Base-by-base conservation (phyloP, 352 stramenopile species). In the Phytophthora ohioensis region DNA sequence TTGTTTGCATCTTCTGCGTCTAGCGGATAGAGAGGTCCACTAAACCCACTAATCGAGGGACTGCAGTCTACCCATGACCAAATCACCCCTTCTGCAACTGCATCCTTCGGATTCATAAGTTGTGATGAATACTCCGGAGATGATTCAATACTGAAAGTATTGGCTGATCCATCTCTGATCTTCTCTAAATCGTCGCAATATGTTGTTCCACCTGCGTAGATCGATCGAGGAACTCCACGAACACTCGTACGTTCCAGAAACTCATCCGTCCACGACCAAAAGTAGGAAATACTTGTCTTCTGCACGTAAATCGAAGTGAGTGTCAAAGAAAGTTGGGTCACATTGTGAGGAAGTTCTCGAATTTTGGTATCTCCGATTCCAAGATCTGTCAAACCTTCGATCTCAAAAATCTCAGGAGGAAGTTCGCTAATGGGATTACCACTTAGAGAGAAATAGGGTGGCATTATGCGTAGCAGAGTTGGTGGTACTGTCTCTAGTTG, bases 401-500 rank as follows among this genome's bases (percentile, higher is more conserved):
- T 59, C 32, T 73, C 49, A 42, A 60, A 73, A 2, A 64, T n/a
- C 42, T 68, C 65, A 7, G 57, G 43, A 11, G 65, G 57, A n/a
- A 73, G n/a, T 35, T 68, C 58, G 36, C 30, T 42, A 6, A 73
- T 68, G 3, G 65, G 64, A 15, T 67, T 72, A 6, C 64, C 57
- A 15, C 2, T 31, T 3, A 67, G 34, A 4, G 57, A 67, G 13
- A 72, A 53, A 34, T 62, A 67, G 6, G 12, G 5, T 21, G 51
- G 41, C 15, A 38, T 43, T n/a, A 71, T 31, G 13, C 41, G 39
- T 15, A 67, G 4, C 15, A 66, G 21, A 17, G 32, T 21, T 34
- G 56, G n/a, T 45, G 64, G 46, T 0, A 83, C 53, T 7, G 15
- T 43, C 2, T 45, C 13, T 8, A 81, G 45, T 21, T 54, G 5